Evolutionary conservation across 148 eudicot species (phyloP), one percentile per base, ranked within the genome.

Genomic region (Silene conica): DNA sequence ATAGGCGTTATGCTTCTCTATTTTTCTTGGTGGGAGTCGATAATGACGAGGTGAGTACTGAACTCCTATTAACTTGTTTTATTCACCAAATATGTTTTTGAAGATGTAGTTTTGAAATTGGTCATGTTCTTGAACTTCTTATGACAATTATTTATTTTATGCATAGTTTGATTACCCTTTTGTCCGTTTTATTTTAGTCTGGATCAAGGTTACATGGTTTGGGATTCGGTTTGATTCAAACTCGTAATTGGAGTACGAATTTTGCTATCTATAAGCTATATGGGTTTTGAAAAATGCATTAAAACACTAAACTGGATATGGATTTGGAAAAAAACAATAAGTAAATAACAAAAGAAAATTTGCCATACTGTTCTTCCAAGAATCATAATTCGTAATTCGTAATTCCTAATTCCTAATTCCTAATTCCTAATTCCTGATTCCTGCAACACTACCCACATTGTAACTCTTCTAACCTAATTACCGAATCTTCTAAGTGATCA

Each of bases 21-120:
- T 96, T 96, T 78, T 96, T 96, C 91, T 73, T 96, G 85, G 99
- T 96, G 68, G 99, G 99, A 74, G 99, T 96, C 66, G 99, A 96
- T 90, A 92, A 92, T 78, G 97, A 96, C 60, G 99, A 96, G 82
- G 97, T 96, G 85, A 85, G 92, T 85, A 50, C 68, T 15, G 18
- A 34, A 67, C 55, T 71, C 25, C 38, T 19, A 16, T 61, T 43
- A 1, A 74, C 61, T 19, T 57, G 1, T 71, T 6, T 15, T n/a
- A 20, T 19, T 18, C 19, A 22, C 71, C 65, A 11, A 55, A 21
- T 61, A 12, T 70, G 46, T n/a, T 55, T 25, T 71, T 66, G 31
- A 28, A 28, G 31, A 28, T 58, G 45, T 61, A 20, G 43, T 0
- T 70, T 6, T 61, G 69, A 31, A 58, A 23, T 50, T 0, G 22